Conservation (phyloP, 305 asterid species). For the Fraxinus floribunda region DNA sequence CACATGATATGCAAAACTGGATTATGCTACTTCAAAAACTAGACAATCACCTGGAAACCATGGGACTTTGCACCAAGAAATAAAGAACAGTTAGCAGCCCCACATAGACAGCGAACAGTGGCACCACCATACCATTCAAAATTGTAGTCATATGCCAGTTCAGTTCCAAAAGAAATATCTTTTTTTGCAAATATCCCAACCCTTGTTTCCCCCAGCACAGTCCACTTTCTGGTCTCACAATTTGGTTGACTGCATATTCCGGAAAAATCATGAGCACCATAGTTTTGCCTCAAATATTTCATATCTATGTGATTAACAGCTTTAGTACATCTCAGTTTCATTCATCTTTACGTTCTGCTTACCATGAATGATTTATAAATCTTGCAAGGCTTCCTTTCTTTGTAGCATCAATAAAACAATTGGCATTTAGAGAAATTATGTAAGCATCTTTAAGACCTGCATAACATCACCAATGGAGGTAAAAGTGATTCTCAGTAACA, state of each 20-base stretch:
- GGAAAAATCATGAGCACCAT: conserved; percentile 18
- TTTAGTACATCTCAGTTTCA: conserved; percentile 20
- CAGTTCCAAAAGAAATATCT: conserved; percentile 66
- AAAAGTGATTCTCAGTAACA: conserved; percentile 25
- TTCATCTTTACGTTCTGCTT: conserved; percentile 23
- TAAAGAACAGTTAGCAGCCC: conserved; percentile 80
- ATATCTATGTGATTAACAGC: conserved; percentile 6
- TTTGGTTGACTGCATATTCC: conserved; percentile 72
- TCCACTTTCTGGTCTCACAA: conserved; percentile 98
- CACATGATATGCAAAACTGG: conserved; percentile 18
- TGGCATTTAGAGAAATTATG: conserved; percentile 71
- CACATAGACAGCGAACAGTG: conserved; percentile 87
- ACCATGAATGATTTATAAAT: conserved; percentile 95
- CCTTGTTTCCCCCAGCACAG: conserved; percentile 80
- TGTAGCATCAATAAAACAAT: conserved; percentile 76
- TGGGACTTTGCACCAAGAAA: conserved; percentile 97
- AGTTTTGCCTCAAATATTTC: conserved; percentile 6
- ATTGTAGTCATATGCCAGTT: conserved; percentile 77
- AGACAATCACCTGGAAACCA: conserved; percentile 74
- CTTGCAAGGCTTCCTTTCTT: conserved; percentile 86
- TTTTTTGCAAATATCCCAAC: conserved; percentile 84
- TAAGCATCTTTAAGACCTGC: conserved; percentile 80
- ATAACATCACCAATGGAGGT: conserved; percentile 27
- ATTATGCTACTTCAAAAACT: conserved; percentile 11
- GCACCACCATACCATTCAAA: conserved; percentile 97